These are phyloP conservation scores for Solanum boliviense DNA, from an alignment of 257 asterid species.

Conservation along the genomic window DNA sequence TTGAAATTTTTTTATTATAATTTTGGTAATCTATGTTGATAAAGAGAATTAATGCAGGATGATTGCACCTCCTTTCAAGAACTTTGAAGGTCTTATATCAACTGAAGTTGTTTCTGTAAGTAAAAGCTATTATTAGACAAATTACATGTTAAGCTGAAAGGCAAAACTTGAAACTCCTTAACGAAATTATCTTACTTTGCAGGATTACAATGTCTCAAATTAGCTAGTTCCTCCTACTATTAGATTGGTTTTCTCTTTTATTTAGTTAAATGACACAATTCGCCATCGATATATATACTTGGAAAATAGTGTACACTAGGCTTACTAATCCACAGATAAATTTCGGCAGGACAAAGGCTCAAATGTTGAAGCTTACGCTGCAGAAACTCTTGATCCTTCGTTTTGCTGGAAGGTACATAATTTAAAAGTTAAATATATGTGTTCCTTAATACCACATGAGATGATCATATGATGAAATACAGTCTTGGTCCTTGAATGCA, in stretches of 20 bases:
- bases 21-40: not conserved
- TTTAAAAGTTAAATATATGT: not conserved
- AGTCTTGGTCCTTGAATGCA: not conserved
- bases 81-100: slow-evolving; percentile 48
- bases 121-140: not conserved
- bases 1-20: not conserved
- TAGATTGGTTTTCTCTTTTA: not conserved
- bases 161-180: not conserved
- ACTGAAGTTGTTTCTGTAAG: slow-evolving; percentile 27
- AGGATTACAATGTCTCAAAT: not conserved
- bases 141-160: not conserved
- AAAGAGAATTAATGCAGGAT: slow-evolving; percentile 28
- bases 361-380: slow-evolving; percentile 35
- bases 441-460: not conserved
- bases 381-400: slow-evolving; percentile 29
- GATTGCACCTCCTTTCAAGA: slow-evolving; percentile 38
- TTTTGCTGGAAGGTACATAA: slow-evolving; percentile 47
- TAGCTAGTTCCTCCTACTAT: not conserved
- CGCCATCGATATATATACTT: not conserved
- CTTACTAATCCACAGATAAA: not conserved
- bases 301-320: not conserved
- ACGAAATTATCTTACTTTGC: not conserved
- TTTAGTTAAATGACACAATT: not conserved
- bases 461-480: not conserved
- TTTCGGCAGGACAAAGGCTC: slow-evolving; percentile 43